A percentile compares a stretch with the other conserved stretches of the same genome.
Evolutionary conservation across 495 filamentous ascomycete genomes (phyloP).

Genomic region (Hypoxylon rickii): DNA sequence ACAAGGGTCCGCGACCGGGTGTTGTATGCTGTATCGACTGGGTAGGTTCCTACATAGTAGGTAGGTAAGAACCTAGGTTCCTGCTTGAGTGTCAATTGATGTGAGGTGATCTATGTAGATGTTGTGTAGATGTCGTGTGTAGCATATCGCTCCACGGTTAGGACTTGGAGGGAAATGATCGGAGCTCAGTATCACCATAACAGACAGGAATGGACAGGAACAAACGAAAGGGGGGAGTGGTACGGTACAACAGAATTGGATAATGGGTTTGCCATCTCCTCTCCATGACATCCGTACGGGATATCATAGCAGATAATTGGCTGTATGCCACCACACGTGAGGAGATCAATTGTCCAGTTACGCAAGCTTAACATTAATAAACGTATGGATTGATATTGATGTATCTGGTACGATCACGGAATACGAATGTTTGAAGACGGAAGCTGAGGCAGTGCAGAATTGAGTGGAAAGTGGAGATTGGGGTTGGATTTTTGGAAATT

Average conservation of each 20-base stretch:
- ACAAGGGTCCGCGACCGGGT: conserved; percentile 19
- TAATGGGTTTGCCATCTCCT: conserved; percentile 18
- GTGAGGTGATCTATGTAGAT: conserved; percentile 19
- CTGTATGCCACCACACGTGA: conserved; percentile 30
- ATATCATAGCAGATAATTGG: too few relatives aligned
- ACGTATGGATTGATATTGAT: too few relatives aligned
- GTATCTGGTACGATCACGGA: conserved; percentile 31
- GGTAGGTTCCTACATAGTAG: neutral
- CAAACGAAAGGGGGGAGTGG: neutral
- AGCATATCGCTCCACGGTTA: conserved; percentile 24
- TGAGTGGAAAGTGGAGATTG: conserved; percentile 2
- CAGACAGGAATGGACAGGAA: neutral
- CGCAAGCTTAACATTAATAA: neutral
- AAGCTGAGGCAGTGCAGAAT: conserved; percentile 2
- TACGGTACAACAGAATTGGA: conserved; percentile 12
- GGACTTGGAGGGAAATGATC: conserved; percentile 28
- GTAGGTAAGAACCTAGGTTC: neutral
- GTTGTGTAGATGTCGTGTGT: conserved; percentile 18
- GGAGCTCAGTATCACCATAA: conserved; percentile 22
- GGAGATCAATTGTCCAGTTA: conserved; percentile 23
- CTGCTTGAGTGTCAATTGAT: neutral
- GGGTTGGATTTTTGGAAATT: conserved; percentile 16
- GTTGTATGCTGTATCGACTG: conserved; percentile 6
- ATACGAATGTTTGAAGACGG: conserved; percentile 12
- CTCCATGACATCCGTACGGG: too few relatives aligned